phyloP scores from a whole-genome alignment of 257 asterid genomes.

The Salvia miltiorrhiza region DNA sequence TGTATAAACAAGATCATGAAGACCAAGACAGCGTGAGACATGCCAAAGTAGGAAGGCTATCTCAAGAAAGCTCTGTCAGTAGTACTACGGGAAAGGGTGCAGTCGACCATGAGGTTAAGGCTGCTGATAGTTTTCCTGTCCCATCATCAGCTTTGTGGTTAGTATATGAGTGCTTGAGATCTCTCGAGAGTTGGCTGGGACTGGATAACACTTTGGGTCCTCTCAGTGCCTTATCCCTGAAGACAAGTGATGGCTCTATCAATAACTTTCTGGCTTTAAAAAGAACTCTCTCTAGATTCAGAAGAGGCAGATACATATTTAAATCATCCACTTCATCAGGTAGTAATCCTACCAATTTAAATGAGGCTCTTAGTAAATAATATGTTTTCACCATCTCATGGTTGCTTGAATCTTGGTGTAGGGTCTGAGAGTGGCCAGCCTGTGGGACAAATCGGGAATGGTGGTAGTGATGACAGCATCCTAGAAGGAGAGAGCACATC shows the following conservation, averaged over 20 bases:
- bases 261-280: constrained; percentile 55
- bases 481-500: constrained; percentile 55
- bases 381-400: constrained; percentile 34
- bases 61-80: constrained; percentile 79
- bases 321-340: constrained; percentile 41
- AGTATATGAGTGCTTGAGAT: constrained; percentile 78
- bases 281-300: constrained; percentile 66
- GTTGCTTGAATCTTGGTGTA: constrained; percentile 36
- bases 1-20: constrained; percentile 50
- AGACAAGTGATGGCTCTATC: constrained; percentile 49
- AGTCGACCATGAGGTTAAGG: constrained; percentile 42
- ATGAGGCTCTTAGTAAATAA: constrained; percentile 34
- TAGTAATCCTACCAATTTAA: constrained; percentile 38
- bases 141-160: constrained; percentile 77
- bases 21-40: constrained; percentile 75
- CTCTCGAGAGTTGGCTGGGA: constrained; percentile 81
- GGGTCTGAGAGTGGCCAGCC: constrained; percentile 43
- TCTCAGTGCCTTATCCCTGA: constrained; percentile 46
- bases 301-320: constrained; percentile 54
- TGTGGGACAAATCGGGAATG: constrained; percentile 36
- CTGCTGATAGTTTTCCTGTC: constrained; percentile 44
- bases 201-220: constrained; percentile 66
- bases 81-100: constrained; percentile 54
- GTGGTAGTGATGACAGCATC: constrained; percentile 46
- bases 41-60: constrained; percentile 93